Evolutionary conservation across 805 yeast genomes (phyloP), one percentile per base, ranked within the genome.

Genomic region (Wickerhamiella allomyrinae): DNA sequence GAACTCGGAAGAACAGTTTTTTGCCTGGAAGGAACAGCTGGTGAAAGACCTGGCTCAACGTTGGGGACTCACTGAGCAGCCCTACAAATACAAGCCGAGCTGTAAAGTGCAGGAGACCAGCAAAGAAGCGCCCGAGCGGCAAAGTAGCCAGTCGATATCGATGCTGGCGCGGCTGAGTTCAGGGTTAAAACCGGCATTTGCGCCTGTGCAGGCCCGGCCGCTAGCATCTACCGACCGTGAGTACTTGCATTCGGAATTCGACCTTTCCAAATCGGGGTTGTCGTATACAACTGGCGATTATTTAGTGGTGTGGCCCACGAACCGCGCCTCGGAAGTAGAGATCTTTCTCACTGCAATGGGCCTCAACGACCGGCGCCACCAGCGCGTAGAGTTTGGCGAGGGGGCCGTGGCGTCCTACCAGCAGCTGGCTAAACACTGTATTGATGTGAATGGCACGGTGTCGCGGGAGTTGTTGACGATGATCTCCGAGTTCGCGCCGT

Each of bases 271-370:
- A 15, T 70, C 86, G 2, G 75, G 77, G 53, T 65, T 84, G 54
- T 37, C 43, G 6, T 84, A 83, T 57, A 65, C 83, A 17, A 79
- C 94, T 3, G 94, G 94, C 61, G 94, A 84, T 56, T 93, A 84
- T 60, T 58, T 83, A 46, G 91, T 84, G n/a, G 63, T 84, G 33
- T 79, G 91, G 86, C 93, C 94, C 23, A 73, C 81, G 1, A 84
- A 84, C 57, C 64, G 84, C 1, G 64, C 73, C 49, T 78, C 76
- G 56, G 68, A 75, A 48, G 73, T 80, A 14, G 63, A 60, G 3
- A 61, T 58, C 29, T 77, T 84, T 45, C 60, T 76, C 43, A 50
- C 61, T 29, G 74, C 77, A 7, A 72, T 82, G 41, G 70, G 66
- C 31, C 63, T 81, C 42, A 53, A 63, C 10, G 63, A 56, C 20